Evolutionary conservation across 805 yeast genomes (phyloP).

Genomic region (Kluyveromyces siamensis): DNA sequence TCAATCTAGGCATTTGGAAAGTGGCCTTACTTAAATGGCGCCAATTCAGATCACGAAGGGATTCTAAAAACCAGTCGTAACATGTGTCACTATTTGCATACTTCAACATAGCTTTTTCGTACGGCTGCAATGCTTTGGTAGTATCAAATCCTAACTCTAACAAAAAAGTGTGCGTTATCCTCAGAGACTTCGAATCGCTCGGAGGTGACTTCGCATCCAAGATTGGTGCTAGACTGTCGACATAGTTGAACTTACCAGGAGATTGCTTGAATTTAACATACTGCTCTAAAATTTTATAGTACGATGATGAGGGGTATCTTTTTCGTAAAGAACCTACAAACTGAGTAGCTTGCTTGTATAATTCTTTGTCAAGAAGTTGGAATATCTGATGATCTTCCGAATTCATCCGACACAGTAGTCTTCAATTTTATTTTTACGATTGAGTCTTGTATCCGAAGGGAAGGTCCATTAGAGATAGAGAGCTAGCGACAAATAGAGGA

Average conservation of each 20-base stretch:
- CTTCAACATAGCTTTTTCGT: slow-evolving; percentile 49
- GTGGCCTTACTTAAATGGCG: slow-evolving; percentile 47
- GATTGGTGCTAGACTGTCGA: slow-evolving; percentile 20
- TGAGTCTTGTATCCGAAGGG: no score
- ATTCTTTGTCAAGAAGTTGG: background rate
- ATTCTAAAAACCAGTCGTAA: slow-evolving; percentile 48
- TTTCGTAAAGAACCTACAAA: slow-evolving; percentile 31
- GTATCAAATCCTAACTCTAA: slow-evolving; percentile 26
- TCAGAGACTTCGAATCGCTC: slow-evolving; percentile 46
- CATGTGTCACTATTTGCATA: slow-evolving; percentile 43
- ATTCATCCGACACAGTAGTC: background rate
- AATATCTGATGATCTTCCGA: slow-evolving; percentile 2
- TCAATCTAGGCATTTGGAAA: slow-evolving; percentile 31
- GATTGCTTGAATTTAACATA: slow-evolving; percentile 24
- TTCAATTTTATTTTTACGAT: background rate
- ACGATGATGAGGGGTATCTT: slow-evolving; percentile 49
- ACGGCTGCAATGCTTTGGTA: slow-evolving; percentile 38
- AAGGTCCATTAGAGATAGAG: no score
- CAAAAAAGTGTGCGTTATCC: slow-evolving; percentile 39
- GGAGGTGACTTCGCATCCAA: slow-evolving; percentile 15
- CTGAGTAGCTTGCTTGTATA: slow-evolving; percentile 5
- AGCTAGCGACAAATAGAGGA: no score
- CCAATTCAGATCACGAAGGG: slow-evolving; percentile 39
- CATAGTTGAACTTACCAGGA: slow-evolving; percentile 25
- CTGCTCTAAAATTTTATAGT: slow-evolving; percentile 32